A percentile compares a stretch with the other conserved stretches of the same genome.
Evolutionary conservation across 345 rosid genomes (phyloP).

Genomic region (Citrus mangshanensis): DNA sequence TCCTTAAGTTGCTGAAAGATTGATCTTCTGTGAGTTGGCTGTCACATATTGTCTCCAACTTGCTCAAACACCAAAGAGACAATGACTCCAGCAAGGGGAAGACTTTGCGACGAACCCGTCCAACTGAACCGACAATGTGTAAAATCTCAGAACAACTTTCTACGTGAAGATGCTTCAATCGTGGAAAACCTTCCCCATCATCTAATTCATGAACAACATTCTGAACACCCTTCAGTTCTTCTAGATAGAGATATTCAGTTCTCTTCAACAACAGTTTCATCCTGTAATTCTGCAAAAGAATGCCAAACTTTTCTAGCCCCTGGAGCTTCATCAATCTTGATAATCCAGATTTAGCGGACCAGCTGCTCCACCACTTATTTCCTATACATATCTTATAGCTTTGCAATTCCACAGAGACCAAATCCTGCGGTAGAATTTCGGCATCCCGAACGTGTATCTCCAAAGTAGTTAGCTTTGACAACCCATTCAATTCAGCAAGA

Average conservation of each 20-base stretch:
- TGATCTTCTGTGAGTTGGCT: background rate
- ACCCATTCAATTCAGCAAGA: rapidly evolving
- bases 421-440: no score
- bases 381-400: no score
- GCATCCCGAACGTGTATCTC: no score
- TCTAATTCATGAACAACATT: no score
- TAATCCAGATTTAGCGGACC: no score
- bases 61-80: background rate
- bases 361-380: no score
- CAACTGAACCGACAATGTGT: background rate
- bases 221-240: background rate
- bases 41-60: constrained; percentile 14
- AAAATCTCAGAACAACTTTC: background rate
- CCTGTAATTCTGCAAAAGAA: background rate
- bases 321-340: constrained; percentile 4
- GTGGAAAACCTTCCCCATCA: constrained; percentile 10
- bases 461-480: no score
- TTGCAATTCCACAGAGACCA: no score
- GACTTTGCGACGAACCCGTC: background rate
- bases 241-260: constrained; percentile 14
- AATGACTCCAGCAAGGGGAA: constrained; percentile 11
- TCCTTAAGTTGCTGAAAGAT: constrained; percentile 14
- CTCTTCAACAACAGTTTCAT: constrained; percentile 2
- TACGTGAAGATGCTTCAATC: constrained; percentile 10
- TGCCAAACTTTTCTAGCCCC: background rate